Base-by-base conservation (phyloP, 176 grass and related monocot genomes). In the Bolboschoenus planiculmis region DNA sequence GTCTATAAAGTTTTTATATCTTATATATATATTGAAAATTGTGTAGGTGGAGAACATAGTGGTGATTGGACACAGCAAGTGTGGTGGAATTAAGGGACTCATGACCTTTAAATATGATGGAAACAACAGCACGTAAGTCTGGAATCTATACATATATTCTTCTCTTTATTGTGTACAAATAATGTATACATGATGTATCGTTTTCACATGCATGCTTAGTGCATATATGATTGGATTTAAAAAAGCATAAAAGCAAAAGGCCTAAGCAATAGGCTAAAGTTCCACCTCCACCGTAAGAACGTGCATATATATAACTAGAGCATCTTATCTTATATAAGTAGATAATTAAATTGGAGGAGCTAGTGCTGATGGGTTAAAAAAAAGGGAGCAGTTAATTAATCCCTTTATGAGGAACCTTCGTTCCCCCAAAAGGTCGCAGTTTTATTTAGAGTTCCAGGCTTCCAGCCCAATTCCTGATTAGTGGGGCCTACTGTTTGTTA, bases 51-150 rank as follows among this genome's bases (percentile, higher is more conserved):
- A 97, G 70, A 87, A 16, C 83, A 90, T 94, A 26, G 86, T 93
- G 35, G 90, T 94, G 85, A 92, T 97, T 64, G 94, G 90, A 55
- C 91, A 97, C 85, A 92, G 90, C 81, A 71, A 90, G 63, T 94
- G 92, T 39, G 92, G 86, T 90, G 94, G 94, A 78, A 94, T 94
- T 63, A 97, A 83, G 85, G 85, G 82, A 56, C 90, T 94, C 48
- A 89, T 94, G 83, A 91, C 88, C n/a, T 56, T 94, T 15, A 82
- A 80, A 54, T 90, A 94, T 4, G 85, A 85, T 58, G 81, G 59
- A 35, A 89, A 78, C 34, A 65, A 48, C 4, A 29, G 35, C 30
- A 87, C 66, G 94, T 94, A 89, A 85, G 88, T 79, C 8, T 27
- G 73, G 3, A 20, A 50, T 58, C 10, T 10, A 11, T 31, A 91